These are phyloP conservation scores for Camillea tinctor DNA, from an alignment of 2,329 filamentous ascomycete genomes.

Conservation along the genomic window DNA sequence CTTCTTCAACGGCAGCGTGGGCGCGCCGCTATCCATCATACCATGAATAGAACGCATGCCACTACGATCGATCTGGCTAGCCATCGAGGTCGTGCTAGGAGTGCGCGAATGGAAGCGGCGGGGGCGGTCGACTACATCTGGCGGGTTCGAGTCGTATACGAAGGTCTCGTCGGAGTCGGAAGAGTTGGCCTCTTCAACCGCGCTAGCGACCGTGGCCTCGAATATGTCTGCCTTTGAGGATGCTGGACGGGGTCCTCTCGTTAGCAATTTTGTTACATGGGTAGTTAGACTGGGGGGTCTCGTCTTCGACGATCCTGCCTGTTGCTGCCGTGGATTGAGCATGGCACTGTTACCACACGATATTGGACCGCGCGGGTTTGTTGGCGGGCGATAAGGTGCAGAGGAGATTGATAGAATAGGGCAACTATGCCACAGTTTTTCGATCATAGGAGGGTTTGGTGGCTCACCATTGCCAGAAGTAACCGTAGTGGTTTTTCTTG, in stretches of 20 bases:
- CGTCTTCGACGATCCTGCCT: constrained; percentile 23
- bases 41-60: constrained; percentile 64
- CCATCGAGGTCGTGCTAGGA: constrained; percentile 86
- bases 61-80: constrained; percentile 64
- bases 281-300: constrained; percentile 34
- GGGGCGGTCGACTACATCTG: constrained; percentile 61
- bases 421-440: constrained; percentile 41
- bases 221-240: constrained; percentile 98
- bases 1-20: constrained; percentile 68
- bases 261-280: constrained; percentile 46
- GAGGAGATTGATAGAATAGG: constrained; percentile 38
- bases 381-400: constrained; percentile 34
- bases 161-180: constrained; percentile 98
- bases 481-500: constrained; percentile 72
- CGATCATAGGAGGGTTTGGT: constrained; percentile 28
- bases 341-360: constrained; percentile 31
- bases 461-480: constrained; percentile 71
- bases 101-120: constrained; percentile 88
- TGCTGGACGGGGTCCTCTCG: constrained; percentile 50
- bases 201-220: constrained; percentile 92
- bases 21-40: constrained; percentile 58
- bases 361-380: constrained; percentile 35
- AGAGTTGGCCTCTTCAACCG: constrained; percentile 92
- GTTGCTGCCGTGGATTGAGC: constrained; percentile 21
- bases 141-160: constrained; percentile 97